Conservation (phyloP, 208 protist species). For the Zelonia costaricensis region DNA sequence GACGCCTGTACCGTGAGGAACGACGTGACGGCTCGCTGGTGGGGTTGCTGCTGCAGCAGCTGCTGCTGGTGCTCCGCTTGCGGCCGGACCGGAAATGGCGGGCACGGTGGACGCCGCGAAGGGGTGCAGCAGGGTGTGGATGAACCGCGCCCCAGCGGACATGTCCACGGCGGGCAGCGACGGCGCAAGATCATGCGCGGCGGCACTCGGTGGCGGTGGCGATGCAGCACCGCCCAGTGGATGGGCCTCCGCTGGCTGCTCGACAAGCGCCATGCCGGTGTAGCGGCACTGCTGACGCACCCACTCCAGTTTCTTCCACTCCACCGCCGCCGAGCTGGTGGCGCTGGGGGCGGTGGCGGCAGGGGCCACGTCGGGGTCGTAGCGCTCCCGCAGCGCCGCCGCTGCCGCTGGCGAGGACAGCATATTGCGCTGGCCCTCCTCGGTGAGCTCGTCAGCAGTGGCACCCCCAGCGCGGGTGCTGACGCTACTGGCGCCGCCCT, state of each 20-base stretch:
- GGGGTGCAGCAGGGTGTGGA: too few species aligned
- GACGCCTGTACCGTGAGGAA: constrained; percentile 29
- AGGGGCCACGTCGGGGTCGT: background rate
- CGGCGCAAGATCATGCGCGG: background rate
- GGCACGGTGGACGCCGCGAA: too few species aligned
- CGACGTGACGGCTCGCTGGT: background rate
- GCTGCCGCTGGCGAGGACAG: constrained; percentile 5
- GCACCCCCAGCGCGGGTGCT: background rate
- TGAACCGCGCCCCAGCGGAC: too few species aligned
- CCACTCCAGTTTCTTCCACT: constrained; percentile 26
- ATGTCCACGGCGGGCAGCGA: background rate
- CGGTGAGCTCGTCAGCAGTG: constrained; percentile 12
- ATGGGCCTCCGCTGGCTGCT: background rate
- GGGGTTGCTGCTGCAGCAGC: background rate
- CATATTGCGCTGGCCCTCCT: constrained; percentile 17
- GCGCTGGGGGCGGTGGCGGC: background rate
- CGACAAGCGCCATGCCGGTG: constrained; percentile 17
- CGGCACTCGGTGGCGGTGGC: background rate
- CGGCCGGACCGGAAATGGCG: too few species aligned
- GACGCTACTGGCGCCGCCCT: background rate
- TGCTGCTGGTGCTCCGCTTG: background rate
- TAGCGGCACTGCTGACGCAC: constrained; percentile 34
- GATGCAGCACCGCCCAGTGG: background rate
- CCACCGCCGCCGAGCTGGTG: background rate
- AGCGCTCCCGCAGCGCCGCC: constrained; percentile 21